Base-by-base conservation (phyloP, 2,329 filamentous ascomycete genomes). In the Aspergillus sp. region DNA sequence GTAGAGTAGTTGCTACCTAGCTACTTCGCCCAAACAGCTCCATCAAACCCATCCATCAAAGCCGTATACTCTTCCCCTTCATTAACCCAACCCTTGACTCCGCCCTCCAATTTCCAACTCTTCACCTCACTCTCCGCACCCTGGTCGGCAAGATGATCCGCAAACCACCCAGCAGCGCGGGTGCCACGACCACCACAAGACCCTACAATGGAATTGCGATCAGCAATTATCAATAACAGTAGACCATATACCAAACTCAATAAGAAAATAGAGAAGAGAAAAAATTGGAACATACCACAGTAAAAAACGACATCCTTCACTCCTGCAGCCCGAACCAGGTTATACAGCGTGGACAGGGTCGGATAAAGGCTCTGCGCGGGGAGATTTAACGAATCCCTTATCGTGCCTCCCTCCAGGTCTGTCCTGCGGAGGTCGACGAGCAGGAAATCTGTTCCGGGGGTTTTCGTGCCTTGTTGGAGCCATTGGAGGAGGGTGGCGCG, bases 381-480 rank as follows among this genome's bases (percentile, higher is more conserved):
- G 0, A 77, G 66, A 56, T 78, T 78, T 20, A 88, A 75, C 1
- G 85, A 86, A 2, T 79, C 80, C 8, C 73, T 73, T 54, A 89
- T 82, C 0, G 84, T 87, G 41, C 85, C 86, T 24, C 86, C 86
- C 73, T 79, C 76, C 60, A 75, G 73, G 61, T 83, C 79, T 3
- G 64, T 73, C 15, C 78, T 70, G 40, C 80, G 76, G 24, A 83
- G 63, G 62, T 82, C 80, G 11, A 83, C 70, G 8, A 81, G 66
- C 1, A 81, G 63, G 61, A 73, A 80, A 60, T 74, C 63, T 30
- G 62, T 59, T 6, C 70, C 70, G 1, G 62, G 58, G 53, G 60
- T 58, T 51, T 62, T 68, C 34, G 37, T 42, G 46, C 67, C 65
- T 13, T 68, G 66, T 7, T 64, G 66, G 11, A 79, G 59, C 70